A percentile compares a stretch with the other conserved stretches of the same genome.
phyloP scores from a whole-genome alignment of 2,329 filamentous ascomycete genomes.

The Pyrenochaeta sp. region DNA sequence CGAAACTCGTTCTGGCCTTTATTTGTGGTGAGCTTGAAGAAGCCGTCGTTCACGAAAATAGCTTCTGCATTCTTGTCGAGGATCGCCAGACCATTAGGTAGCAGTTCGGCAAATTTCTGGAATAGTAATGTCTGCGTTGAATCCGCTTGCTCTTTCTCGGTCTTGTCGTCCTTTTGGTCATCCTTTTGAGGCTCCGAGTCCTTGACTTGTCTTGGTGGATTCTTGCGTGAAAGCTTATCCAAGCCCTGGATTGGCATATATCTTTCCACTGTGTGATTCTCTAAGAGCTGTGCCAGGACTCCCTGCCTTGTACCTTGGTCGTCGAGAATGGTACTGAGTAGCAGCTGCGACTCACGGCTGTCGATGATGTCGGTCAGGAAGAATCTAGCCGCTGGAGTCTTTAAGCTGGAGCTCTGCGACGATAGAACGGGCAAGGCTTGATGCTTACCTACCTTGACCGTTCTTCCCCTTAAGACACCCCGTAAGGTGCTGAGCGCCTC shows the following conservation, averaged over 20 bases:
- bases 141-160: slow-evolving; percentile 25
- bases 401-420: slow-evolving; percentile 14
- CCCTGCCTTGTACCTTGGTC: slow-evolving; percentile 40
- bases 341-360: slow-evolving; percentile 28
- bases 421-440: slow-evolving; percentile 1
- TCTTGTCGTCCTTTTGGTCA: slow-evolving; percentile 1
- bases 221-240: slow-evolving; percentile 23
- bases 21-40: slow-evolving; percentile 57
- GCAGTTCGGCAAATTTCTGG: slow-evolving; percentile 55
- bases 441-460: slow-evolving; percentile 51
- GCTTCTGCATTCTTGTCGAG: slow-evolving; percentile 55
- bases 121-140: slow-evolving; percentile 54
- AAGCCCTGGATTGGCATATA: slow-evolving; percentile 39
- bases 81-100: slow-evolving; percentile 57
- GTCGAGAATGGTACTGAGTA: slow-evolving; percentile 46
- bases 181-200: slow-evolving; percentile 10
- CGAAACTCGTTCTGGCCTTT: slow-evolving; percentile 51
- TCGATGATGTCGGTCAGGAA: slow-evolving; percentile 32
- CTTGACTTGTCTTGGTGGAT: slow-evolving; percentile 23
- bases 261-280: slow-evolving; percentile 26
- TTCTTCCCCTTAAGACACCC: slow-evolving; percentile 45
- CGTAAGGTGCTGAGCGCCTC: slow-evolving; percentile 47
- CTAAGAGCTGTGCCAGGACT: slow-evolving; percentile 43
- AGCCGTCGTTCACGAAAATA: slow-evolving; percentile 57
- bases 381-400: slow-evolving; percentile 29